Percentiles rank a stretch among this genome's conserved stretches.
Conservation (phyloP, 1,284 basidiomycete genomes). For the Cryptococcus amylolentus region DNA sequence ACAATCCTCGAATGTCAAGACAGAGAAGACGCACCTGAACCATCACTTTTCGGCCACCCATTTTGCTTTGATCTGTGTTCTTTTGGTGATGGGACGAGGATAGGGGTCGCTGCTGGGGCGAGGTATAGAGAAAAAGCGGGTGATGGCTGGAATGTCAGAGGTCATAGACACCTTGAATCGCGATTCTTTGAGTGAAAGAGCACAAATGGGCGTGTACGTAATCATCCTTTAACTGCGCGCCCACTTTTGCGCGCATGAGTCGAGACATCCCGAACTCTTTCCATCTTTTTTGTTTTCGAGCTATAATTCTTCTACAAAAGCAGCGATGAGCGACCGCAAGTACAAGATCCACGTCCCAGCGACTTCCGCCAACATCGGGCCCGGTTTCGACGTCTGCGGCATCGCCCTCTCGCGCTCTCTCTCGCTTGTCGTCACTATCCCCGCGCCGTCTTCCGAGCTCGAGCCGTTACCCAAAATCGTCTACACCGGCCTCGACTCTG, state of each 20-base stretch:
- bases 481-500: constrained; percentile 84
- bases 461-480: constrained; percentile 61
- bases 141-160: neutral
- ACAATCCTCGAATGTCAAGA: neutral
- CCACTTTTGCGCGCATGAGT: neutral
- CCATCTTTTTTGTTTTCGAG: neutral
- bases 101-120: constrained; percentile 21
- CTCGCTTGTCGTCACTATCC: constrained; percentile 65
- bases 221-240: neutral
- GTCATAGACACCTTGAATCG: neutral
- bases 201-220: neutral
- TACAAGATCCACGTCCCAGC: constrained; percentile 80
- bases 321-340: constrained; percentile 22
- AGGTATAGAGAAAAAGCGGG: neutral
- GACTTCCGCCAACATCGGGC: constrained; percentile 97
- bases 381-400: constrained; percentile 97
- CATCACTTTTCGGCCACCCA: constrained; percentile 94
- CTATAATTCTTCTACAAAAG: neutral
- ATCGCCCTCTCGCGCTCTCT: constrained; percentile 89
- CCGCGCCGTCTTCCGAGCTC: constrained; percentile 29
- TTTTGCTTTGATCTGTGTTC: constrained; percentile 51
- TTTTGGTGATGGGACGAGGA: neutral
- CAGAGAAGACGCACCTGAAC: constrained; percentile 69
- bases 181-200: neutral
- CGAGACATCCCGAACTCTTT: neutral